These are phyloP conservation scores for Glycine soja DNA, from an alignment of 306 rosid genomes.

Conservation along the genomic window DNA sequence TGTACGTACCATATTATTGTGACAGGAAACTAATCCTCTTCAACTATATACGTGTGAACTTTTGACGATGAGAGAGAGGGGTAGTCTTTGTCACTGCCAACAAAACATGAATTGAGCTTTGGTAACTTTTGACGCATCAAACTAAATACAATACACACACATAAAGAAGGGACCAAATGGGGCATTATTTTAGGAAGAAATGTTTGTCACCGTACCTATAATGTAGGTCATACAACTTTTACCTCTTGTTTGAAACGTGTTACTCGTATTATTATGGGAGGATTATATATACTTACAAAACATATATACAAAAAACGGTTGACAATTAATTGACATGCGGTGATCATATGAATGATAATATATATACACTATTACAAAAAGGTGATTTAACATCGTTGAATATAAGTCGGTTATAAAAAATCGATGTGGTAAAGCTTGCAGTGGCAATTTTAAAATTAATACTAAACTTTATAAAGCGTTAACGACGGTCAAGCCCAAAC, in stretches of 20 bases:
- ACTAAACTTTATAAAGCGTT: too few relatives aligned
- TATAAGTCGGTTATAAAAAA: too few relatives aligned
- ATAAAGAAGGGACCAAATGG: not conserved
- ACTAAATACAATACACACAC: not conserved
- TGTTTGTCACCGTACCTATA: not conserved
- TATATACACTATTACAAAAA: too few relatives aligned
- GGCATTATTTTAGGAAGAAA: not conserved
- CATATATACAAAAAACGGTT: too few relatives aligned
- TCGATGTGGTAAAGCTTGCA: too few relatives aligned
- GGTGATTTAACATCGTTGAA: too few relatives aligned
- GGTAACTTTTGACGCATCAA: not conserved
- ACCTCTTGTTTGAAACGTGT: not conserved
- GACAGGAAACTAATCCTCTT: not conserved
- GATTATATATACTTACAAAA: too few relatives aligned
- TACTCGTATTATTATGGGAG: not conserved
- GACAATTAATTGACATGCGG: too few relatives aligned
- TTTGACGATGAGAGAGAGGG: constrained; percentile 30
- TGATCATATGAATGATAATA: too few relatives aligned
- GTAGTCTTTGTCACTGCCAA: constrained; percentile 38
- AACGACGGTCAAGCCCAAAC: too few relatives aligned
- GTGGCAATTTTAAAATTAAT: too few relatives aligned
- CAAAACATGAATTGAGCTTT: constrained; percentile 18
- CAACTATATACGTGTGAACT: not conserved
- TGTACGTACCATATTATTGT: not conserved
- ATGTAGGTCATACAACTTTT: not conserved